Conservation (phyloP, 2,329 filamentous ascomycete species). For the Ascosphaera acerosa region DNA sequence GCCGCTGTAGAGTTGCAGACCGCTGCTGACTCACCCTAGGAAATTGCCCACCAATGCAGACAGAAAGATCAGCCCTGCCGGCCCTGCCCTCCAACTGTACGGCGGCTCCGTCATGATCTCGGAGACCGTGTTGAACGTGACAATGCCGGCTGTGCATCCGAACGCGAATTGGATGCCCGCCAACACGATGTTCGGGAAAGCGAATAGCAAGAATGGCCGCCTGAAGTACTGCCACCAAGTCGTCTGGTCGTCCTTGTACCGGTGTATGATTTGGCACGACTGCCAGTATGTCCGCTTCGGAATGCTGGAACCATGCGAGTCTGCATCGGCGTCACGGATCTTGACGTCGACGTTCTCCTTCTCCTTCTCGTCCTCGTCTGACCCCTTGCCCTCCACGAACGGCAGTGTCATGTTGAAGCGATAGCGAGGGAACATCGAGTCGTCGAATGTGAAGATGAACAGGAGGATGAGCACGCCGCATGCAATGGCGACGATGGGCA, state of each 20-base stretch:
- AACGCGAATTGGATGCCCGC: constrained; percentile 1
- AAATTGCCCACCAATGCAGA: background rate
- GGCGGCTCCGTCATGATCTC: background rate
- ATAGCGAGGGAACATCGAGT: background rate
- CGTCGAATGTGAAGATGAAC: background rate
- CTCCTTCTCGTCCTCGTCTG: background rate
- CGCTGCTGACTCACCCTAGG: background rate
- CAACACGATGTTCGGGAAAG: constrained; percentile 1
- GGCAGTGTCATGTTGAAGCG: too few relatives aligned
- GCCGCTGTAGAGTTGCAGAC: too few relatives aligned
- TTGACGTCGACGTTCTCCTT: background rate
- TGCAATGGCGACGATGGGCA: too few relatives aligned
- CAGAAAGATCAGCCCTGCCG: background rate
- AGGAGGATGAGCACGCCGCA: background rate
- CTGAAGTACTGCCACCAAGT: background rate
- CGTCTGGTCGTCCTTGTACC: background rate
- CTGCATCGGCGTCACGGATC: too few relatives aligned
- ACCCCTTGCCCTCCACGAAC: too few relatives aligned
- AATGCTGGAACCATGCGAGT: background rate
- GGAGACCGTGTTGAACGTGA: constrained; percentile 1
- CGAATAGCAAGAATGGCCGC: background rate
- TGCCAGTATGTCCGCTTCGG: background rate
- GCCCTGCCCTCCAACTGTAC: background rate
- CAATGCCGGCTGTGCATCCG: constrained; percentile 1
- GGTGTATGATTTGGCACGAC: background rate